These are phyloP conservation scores for Friedmanniomyces simplex DNA, from an alignment of 495 filamentous ascomycete species.

Conservation along the genomic window DNA sequence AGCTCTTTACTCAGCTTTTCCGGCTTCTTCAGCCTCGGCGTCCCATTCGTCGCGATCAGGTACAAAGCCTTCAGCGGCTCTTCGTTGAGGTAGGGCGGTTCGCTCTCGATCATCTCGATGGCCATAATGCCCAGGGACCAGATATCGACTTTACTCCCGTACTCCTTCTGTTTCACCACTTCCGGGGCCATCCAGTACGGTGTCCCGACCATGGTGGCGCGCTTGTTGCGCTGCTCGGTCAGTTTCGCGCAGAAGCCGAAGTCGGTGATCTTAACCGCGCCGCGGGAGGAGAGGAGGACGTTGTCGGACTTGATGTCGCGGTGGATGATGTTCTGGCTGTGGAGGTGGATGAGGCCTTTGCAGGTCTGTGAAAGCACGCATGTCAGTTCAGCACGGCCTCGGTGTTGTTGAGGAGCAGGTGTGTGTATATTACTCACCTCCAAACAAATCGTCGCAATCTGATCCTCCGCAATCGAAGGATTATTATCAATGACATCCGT, in stretches of 20 bases:
- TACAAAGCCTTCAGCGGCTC: conserved; percentile 95
- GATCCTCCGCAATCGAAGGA: conserved; percentile 76
- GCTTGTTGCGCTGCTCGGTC: conserved; percentile 91
- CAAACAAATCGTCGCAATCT: conserved; percentile 92
- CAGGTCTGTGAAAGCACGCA: conserved; percentile 55
- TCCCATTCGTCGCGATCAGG: conserved; percentile 95
- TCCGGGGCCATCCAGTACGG: conserved; percentile 99
- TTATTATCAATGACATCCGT: conserved; percentile 99
- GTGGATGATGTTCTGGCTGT: conserved; percentile 93
- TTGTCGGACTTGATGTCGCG: conserved; percentile 99
- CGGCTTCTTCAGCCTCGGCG: conserved; percentile 90
- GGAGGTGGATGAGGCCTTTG: conserved; percentile 85
- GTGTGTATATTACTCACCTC: conserved; percentile 52
- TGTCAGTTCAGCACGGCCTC: background rate
- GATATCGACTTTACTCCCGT: conserved; percentile 95
- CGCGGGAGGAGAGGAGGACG: conserved; percentile 82
- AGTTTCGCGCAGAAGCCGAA: conserved; percentile 99
- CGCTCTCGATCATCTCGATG: conserved; percentile 99
- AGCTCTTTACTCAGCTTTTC: conserved; percentile 94
- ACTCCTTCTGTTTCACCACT: conserved; percentile 98
- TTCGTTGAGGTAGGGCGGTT: conserved; percentile 95
- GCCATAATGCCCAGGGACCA: conserved; percentile 99
- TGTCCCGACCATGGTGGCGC: conserved; percentile 97
- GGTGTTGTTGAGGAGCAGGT: background rate
- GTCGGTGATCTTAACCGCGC: conserved; percentile 98